Percentiles rank a stretch among this genome's conserved stretches.
Conservation (phyloP, 163 green algal genomes). For the Chlorella variabilis region DNA sequence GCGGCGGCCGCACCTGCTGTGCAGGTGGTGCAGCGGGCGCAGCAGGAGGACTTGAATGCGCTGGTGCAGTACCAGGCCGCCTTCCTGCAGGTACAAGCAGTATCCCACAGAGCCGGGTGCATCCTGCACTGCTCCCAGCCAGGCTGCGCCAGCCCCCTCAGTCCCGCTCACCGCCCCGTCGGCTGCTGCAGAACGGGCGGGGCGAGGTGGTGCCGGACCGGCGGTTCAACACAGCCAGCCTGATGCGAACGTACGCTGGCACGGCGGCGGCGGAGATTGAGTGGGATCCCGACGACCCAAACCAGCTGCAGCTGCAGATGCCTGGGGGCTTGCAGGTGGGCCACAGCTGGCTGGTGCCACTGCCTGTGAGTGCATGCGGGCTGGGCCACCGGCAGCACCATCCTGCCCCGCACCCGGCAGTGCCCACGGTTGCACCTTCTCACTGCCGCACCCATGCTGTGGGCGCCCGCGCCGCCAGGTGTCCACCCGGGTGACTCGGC, state of each 20-base stretch:
- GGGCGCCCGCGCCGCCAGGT: constrained; percentile 34
- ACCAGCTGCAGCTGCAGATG: constrained; percentile 67
- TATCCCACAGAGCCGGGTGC: too few relatives aligned
- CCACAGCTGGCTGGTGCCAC: background rate
- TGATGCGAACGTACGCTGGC: constrained; percentile 72
- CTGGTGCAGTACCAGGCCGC: constrained; percentile 52
- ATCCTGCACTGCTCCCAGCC: too few relatives aligned
- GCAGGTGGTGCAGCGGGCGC: constrained; percentile 63
- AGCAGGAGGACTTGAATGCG: constrained; percentile 63
- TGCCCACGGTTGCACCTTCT: too few relatives aligned
- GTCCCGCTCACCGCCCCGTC: too few relatives aligned
- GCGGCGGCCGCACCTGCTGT: background rate
- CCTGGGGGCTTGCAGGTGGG: constrained; percentile 59
- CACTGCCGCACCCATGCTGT: too few relatives aligned
- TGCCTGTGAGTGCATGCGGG: too few relatives aligned
- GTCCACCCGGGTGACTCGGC: constrained; percentile 70
- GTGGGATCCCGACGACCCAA: constrained; percentile 77
- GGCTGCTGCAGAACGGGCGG: constrained; percentile 51
- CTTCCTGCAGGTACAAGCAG: constrained; percentile 7
- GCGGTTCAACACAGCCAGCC: constrained; percentile 72
- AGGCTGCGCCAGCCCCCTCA: too few relatives aligned
- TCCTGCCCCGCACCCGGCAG: too few relatives aligned
- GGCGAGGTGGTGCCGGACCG: constrained; percentile 71
- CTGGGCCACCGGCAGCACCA: too few relatives aligned
- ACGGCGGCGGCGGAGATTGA: constrained; percentile 50